Base-by-base conservation (phyloP, 768 basidiomycete genomes). In the Fomitopsis serialis region DNA sequence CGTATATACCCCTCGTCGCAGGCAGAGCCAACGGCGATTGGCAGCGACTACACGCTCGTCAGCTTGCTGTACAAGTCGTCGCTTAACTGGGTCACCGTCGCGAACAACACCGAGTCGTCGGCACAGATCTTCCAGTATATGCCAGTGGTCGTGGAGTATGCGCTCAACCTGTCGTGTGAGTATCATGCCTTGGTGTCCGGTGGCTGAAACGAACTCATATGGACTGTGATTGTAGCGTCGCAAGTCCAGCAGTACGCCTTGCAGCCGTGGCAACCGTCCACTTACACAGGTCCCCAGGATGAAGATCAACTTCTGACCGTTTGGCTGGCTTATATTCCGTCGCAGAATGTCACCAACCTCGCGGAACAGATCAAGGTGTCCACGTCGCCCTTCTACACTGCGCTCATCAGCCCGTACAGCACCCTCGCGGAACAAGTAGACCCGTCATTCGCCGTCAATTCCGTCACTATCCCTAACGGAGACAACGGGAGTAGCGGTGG, bases 101-200 rank as follows among this genome's bases (percentile, higher is more conserved):
- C 83, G 37, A 58, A 58, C 13, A 82, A 74, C 54, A 54, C 68
- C 8, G 73, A 84, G 51, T 78, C 88, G 0, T 75, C 81, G 2
- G 84, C 78, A 45, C 91, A 98, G 71, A 75, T 98, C 42, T 89
- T 98, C 63, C 81, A 78, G 12, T 86, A 76, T 62, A 70, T 86
- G 51, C 90, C 92, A 1, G 24, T 62, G 0, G 64, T 84, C 52
- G 59, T 87, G 49, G 56, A 72, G 25, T 61, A 63, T 2, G 74
- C 83, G 2, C 72, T 87, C 24, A 60, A 59, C 23, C 68, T 84
- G 19, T n/a, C 53, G 51, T 25, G 74, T 79, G 62, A 35, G 78
- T 36, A 25, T n/a, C 35, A 25, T 19, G 27, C 43, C n/a, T n/a
- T 10, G 27, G 24, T 17, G 3, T 15, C 13, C 45, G 15, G 19